Percentiles rank a stretch among this genome's conserved stretches.
Conservation (phyloP, 2,329 filamentous ascomycete genomes). For the Colletotrichum trifolii region DNA sequence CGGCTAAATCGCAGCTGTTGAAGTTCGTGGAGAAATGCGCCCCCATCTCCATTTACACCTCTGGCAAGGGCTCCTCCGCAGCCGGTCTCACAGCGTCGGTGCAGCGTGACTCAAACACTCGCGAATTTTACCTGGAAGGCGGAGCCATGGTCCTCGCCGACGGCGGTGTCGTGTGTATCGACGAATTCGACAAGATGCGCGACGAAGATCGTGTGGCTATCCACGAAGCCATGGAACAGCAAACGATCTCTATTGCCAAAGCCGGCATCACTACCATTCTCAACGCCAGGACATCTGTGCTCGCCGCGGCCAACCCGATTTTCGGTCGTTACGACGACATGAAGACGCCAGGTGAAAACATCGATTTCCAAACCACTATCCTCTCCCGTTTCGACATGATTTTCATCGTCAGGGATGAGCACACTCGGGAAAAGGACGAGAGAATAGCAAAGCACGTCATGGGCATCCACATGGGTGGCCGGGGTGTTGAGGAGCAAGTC, state of each 20-base stretch:
- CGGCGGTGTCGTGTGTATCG: slow-evolving; percentile 96
- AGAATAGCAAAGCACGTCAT: slow-evolving; percentile 97
- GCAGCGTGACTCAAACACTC: slow-evolving; percentile 88
- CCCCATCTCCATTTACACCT: slow-evolving; percentile 98
- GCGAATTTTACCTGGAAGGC: slow-evolving; percentile 97
- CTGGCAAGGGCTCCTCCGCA: slow-evolving; percentile 96
- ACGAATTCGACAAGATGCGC: slow-evolving; percentile 99
- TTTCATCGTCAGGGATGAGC: slow-evolving; percentile 97
- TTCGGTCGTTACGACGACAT: slow-evolving; percentile 98
- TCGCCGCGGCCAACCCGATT: slow-evolving; percentile 96
- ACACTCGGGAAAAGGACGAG: slow-evolving; percentile 89
- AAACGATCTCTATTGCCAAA: slow-evolving; percentile 99
- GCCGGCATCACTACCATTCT: slow-evolving; percentile 98
- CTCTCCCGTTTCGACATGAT: slow-evolving; percentile 99
- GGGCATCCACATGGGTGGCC: slow-evolving; percentile 93
- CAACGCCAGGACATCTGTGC: slow-evolving; percentile 92
- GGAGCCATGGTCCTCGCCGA: slow-evolving; percentile 99
- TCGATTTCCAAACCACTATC: slow-evolving; percentile 99
- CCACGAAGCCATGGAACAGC: slow-evolving; percentile 99
- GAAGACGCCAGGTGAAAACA: slow-evolving; percentile 97
- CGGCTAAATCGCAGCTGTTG: slow-evolving; percentile 94
- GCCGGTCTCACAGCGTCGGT: slow-evolving; percentile 98
- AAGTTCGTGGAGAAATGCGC: slow-evolving; percentile 98
- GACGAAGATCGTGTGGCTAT: slow-evolving; percentile 98
- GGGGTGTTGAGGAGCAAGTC: slow-evolving; percentile 81